Conservation (phyloP, 306 rosid species). For the Pterocarpus santalinus region DNA sequence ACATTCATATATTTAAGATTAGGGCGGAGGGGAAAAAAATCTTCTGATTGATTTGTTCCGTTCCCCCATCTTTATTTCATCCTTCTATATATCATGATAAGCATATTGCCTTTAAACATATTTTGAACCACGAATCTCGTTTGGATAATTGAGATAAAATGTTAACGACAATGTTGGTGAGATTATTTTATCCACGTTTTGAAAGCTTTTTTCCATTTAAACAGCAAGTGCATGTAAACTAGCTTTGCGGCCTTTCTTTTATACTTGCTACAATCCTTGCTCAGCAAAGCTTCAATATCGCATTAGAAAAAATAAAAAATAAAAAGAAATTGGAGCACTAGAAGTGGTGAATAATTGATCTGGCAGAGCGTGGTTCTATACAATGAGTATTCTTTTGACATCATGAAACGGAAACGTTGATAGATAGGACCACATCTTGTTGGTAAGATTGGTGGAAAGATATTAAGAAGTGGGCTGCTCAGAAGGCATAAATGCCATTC, state of each 20-base stretch:
- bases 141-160: background rate
- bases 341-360: background rate
- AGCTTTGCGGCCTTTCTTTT: too few relatives aligned
- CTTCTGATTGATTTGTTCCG: background rate
- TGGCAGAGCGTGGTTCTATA: background rate
- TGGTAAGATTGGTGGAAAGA: background rate
- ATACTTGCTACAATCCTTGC: background rate
- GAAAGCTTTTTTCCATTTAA: too few relatives aligned
- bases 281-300: background rate
- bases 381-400: conserved; percentile 17
- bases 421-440: background rate
- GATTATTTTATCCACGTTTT: too few relatives aligned
- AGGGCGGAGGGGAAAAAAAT: background rate
- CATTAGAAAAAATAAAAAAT: too few relatives aligned
- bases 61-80: background rate
- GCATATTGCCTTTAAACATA: background rate
- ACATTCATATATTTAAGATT: background rate
- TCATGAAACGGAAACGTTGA: background rate
- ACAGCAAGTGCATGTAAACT: too few relatives aligned
- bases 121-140: background rate
- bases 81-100: background rate
- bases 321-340: background rate
- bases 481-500: conserved; percentile 17
- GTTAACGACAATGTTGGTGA: background rate
- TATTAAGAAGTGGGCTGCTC: background rate